Percentiles rank a stretch among this genome's conserved stretches.
Conservation (phyloP, 31 red algal species). For the Porphyra umbilicalis region DNA sequence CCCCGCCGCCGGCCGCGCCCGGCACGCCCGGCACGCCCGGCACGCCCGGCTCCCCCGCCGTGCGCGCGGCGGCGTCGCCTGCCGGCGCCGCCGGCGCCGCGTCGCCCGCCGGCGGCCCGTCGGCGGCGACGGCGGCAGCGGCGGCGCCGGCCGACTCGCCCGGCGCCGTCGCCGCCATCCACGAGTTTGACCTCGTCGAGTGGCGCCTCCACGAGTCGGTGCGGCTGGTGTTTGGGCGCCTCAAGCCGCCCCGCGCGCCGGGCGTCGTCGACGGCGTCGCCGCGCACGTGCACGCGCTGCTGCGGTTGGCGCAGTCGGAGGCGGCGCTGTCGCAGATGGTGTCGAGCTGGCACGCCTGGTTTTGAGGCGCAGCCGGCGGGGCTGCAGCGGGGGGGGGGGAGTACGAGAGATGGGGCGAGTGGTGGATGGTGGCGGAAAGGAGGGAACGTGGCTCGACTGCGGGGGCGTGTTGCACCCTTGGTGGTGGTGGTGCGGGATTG, state of each 20-base stretch:
- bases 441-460: no score
- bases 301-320: slow-evolving; percentile 38
- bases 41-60: background rate
- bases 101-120: background rate
- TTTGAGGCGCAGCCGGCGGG: no score
- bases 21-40: background rate
- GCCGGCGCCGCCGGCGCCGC: background rate
- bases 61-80: background rate
- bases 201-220: background rate
- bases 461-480: no score
- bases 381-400: no score
- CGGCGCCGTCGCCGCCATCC: background rate
- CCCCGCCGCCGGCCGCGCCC: no score
- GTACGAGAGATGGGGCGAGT: no score
- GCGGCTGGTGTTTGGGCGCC: slow-evolving; percentile 1
- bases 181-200: background rate
- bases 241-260: background rate
- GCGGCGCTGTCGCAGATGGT: slow-evolving; percentile 80
- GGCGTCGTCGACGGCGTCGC: slow-evolving; percentile 24
- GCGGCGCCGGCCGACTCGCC: background rate
- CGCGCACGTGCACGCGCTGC: slow-evolving; percentile 26
- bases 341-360: slow-evolving; percentile 88
- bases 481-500: no score
- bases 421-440: no score
- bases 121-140: no score